Evolutionary conservation across 495 filamentous ascomycete genomes (phyloP).

Genomic region (Aspergillus haitiensis): DNA sequence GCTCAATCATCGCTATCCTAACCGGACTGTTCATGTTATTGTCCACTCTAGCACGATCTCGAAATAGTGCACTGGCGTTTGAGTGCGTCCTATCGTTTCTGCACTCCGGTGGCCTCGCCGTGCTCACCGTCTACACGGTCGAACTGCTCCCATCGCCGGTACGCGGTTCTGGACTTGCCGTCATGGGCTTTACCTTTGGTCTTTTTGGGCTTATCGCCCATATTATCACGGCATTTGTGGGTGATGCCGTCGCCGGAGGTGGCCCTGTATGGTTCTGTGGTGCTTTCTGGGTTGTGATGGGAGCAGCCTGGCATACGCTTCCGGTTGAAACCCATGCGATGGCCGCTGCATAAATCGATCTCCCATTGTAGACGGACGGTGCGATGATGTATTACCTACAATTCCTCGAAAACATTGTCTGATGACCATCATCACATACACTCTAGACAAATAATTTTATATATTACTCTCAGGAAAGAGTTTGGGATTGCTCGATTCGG

Average conservation of each 20-base stretch:
- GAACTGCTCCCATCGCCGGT: conserved; percentile 58
- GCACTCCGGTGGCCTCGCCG: conserved; percentile 57
- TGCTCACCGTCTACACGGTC: conserved; percentile 56
- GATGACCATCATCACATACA: too few relatives aligned
- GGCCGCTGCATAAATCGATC: conserved; percentile 16
- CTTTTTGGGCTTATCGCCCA: conserved; percentile 24
- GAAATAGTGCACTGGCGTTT: conserved; percentile 49
- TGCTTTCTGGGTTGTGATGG: conserved; percentile 25
- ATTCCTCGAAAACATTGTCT: too few relatives aligned
- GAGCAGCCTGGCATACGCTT: conserved; percentile 15
- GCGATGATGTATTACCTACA: too few relatives aligned
- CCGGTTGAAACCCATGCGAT: conserved; percentile 20
- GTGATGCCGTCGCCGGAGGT: conserved; percentile 8
- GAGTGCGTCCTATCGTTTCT: conserved; percentile 52
- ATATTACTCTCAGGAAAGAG: too few relatives aligned
- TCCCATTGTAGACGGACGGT: too few relatives aligned
- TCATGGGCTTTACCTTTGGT: conserved; percentile 45
- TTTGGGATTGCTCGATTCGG: too few relatives aligned
- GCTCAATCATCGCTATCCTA: conserved; percentile 48
- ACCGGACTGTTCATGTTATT: conserved; percentile 54
- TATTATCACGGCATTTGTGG: conserved; percentile 23
- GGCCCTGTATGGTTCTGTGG: conserved; percentile 28
- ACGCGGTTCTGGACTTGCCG: conserved; percentile 55
- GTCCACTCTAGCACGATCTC: conserved; percentile 46
- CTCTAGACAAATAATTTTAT: too few relatives aligned